Evolutionary conservation across 2,329 filamentous ascomycete genomes (phyloP), one percentile per base, ranked within the genome.

Genomic region (Trichoderma sp.): DNA sequence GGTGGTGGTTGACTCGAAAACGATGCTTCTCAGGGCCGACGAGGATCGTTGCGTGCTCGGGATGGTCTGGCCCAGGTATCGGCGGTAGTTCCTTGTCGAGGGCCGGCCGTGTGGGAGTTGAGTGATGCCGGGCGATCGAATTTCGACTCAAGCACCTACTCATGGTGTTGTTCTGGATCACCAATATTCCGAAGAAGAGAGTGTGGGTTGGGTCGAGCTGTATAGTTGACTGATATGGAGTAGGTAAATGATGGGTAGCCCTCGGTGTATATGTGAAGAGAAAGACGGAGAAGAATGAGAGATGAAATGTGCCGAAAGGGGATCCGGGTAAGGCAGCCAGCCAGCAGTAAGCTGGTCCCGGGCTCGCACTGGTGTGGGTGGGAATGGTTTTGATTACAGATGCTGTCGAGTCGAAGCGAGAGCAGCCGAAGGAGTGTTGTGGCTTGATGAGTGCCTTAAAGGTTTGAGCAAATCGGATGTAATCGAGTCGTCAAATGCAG

Each of bases 1-100:
- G 78, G 47, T 76, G 76, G 68, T 76, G 77, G 72, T 81, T 78
- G 65, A 82, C 73, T 50, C 71, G 72, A 71, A 82, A 82, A 62
- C 77, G 74, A 10, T 74, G 72, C 64, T 79, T 73, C 50, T 78
- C 77, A 47, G 78, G 73, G 4, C 81, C 81, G 65, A 82, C 76
- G 60, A 81, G 74, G 41, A 83, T 71, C 7, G 74, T 79, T 30
- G 74, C 72, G 62, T 72, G 72, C 28, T 71, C 67, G 19, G 71
- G 67, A 41, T 28, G 15, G 44, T 51, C 52, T 26, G 44, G 50
- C 24, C 45, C 57, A 15, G 69, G 69, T 7, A 67, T 67, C 43
- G 69, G 70, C 15, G 69, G 68, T n/a, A 69, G 57, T 47, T 67
- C 65, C 67, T 73, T 74, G 43, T 71, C 65, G 17, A 69, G 64